Conservation (phyloP, 1,139 yeast genomes). For the Pichia sp. region DNA sequence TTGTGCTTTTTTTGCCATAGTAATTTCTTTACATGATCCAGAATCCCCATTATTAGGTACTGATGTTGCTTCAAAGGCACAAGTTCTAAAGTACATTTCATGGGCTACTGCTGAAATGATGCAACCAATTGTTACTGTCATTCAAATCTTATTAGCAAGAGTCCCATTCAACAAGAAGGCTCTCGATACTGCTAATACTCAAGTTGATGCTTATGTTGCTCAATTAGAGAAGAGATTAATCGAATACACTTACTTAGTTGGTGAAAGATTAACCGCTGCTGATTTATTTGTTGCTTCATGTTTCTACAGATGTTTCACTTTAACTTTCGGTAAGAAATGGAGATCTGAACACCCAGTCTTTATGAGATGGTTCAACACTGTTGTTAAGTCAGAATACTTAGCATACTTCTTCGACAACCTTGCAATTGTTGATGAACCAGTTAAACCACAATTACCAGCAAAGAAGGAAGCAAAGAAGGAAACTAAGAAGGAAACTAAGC, state of each 20-base stretch:
- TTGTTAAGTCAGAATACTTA: constrained; percentile 52
- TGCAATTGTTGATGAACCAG: constrained; percentile 59
- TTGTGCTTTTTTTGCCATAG: constrained; percentile 20
- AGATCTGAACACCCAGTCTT: constrained; percentile 65
- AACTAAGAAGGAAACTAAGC: constrained; percentile 31
- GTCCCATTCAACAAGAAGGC: constrained; percentile 75
- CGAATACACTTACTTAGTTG: constrained; percentile 80
- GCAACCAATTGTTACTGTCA: constrained; percentile 34
- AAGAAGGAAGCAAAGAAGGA: constrained; percentile 36
- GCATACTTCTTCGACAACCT: constrained; percentile 40
- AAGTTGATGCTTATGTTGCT: constrained; percentile 34
- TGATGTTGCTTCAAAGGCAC: constrained; percentile 60
- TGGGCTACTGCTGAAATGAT: constrained; percentile 67
- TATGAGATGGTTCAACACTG: constrained; percentile 82
- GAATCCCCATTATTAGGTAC: constrained; percentile 35
- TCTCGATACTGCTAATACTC: constrained; percentile 45
- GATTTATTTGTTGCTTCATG: constrained; percentile 64
- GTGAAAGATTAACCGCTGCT: constrained; percentile 83
- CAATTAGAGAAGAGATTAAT: constrained; percentile 56
- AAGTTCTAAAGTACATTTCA: constrained; percentile 77
- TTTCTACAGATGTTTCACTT: constrained; percentile 58
- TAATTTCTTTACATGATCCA: constrained; percentile 32
- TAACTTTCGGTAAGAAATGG: constrained; percentile 71
- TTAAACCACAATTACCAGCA: constrained; percentile 75
- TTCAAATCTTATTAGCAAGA: constrained; percentile 43